phyloP scores from a whole-genome alignment of 1,284 basidiomycete species.

The Malassezia nana region DNA sequence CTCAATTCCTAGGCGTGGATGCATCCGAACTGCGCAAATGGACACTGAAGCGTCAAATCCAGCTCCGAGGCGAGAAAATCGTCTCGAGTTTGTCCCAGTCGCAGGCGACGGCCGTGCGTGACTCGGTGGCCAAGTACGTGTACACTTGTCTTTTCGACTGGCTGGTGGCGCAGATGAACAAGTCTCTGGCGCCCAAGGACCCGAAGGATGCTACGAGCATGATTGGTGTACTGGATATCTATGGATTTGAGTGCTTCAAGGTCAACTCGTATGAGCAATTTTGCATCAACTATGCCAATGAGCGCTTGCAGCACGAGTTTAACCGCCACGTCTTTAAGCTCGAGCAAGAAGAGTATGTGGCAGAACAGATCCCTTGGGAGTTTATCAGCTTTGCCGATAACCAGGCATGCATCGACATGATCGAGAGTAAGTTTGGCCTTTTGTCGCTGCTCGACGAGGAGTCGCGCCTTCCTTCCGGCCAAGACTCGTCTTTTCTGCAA shows the following conservation, averaged over 20 bases:
- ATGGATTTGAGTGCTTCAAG: conserved; percentile 50
- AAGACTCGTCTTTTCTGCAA: conserved; percentile 82
- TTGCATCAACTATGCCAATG: conserved; percentile 99
- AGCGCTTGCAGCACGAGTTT: conserved; percentile 85
- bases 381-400: conserved; percentile 99
- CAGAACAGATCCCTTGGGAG: conserved; percentile 97
- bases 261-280: conserved; percentile 95
- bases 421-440: conserved; percentile 92
- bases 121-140: conserved; percentile 95
- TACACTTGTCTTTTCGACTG: conserved; percentile 98
- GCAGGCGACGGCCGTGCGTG: conserved; percentile 88
- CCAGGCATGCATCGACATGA: conserved; percentile 95
- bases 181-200: conserved; percentile 80
- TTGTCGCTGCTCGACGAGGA: conserved; percentile 93
- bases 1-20: conserved; percentile 79
- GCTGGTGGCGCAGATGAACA: conserved; percentile 93
- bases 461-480: conserved; percentile 87
- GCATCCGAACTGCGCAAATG: conserved; percentile 95
- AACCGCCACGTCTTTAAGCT: conserved; percentile 55
- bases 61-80: conserved; percentile 89
- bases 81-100: conserved; percentile 72
- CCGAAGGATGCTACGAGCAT: conserved; percentile 84
- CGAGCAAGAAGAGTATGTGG: conserved; percentile 97
- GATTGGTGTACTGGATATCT: conserved; percentile 86
- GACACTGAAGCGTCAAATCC: conserved; percentile 95